phyloP scores from a whole-genome alignment of 169 alveolate species.

The Toxoplasma gondii region DNA sequence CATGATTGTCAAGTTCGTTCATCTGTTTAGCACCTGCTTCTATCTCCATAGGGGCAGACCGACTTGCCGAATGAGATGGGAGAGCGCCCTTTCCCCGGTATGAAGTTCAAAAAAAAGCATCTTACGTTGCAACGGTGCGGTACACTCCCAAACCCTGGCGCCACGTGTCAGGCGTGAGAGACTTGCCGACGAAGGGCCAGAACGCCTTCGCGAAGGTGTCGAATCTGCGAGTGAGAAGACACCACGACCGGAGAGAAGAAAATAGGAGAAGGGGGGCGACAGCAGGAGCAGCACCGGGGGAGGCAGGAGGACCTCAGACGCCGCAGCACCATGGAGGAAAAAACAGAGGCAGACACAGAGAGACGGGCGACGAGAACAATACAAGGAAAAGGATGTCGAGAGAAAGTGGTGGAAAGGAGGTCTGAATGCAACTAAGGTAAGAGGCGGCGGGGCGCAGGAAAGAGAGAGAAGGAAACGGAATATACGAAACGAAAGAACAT shows the following conservation, averaged over 20 bases:
- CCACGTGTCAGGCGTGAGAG: neutral
- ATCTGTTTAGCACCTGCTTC: too few relatives aligned
- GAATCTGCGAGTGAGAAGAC: neutral
- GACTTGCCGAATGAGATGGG: too few relatives aligned
- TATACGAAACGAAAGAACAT: neutral
- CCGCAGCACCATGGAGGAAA: neutral
- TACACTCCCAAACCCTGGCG: neutral
- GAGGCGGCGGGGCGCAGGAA: neutral
- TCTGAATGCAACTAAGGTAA: neutral
- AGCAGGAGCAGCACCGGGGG: neutral
- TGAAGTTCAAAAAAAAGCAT: neutral
- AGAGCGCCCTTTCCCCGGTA: too few relatives aligned
- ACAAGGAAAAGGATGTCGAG: neutral
- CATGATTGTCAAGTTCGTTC: too few relatives aligned
- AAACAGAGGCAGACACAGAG: neutral
- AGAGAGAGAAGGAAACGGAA: neutral
- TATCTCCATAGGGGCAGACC: too few relatives aligned
- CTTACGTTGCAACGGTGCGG: conserved; percentile 8
- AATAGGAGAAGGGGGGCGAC: neutral
- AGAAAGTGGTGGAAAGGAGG: neutral
- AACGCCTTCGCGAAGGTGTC: neutral
- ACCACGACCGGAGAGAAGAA: neutral
- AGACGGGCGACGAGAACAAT: neutral
- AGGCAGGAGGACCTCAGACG: neutral
- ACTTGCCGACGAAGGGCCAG: conserved; percentile 28